Percentiles rank a stretch among this genome's conserved stretches.
Evolutionary conservation across 2,329 filamentous ascomycete species (phyloP).

Genomic region (Diplodia scrobiculata): DNA sequence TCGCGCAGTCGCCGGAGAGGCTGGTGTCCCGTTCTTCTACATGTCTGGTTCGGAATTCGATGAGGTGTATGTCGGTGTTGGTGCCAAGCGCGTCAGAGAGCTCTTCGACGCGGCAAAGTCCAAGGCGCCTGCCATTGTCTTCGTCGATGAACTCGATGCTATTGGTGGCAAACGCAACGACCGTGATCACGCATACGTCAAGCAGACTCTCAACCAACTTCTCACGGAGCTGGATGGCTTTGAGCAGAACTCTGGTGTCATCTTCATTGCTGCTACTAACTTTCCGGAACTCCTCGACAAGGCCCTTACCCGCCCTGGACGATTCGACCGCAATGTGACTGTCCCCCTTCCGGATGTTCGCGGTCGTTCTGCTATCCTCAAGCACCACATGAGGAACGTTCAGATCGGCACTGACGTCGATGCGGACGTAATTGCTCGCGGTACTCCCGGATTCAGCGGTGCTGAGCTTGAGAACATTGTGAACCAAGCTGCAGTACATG

Average conservation of each 20-base stretch:
- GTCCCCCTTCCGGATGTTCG: conserved; percentile 91
- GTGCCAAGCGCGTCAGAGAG: conserved; percentile 92
- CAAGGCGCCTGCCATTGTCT: conserved; percentile 91
- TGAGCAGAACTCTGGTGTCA: conserved; percentile 89
- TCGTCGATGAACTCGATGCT: conserved; percentile 91
- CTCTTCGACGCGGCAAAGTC: conserved; percentile 79
- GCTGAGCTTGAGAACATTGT: conserved; percentile 96
- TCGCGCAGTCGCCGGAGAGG: conserved; percentile 92
- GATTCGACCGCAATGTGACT: conserved; percentile 89
- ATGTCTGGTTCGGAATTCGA: conserved; percentile 99
- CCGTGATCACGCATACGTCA: conserved; percentile 89
- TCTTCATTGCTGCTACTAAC: conserved; percentile 95
- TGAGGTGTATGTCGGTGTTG: conserved; percentile 96
- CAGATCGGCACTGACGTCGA: conserved; percentile 80
- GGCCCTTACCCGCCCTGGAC: conserved; percentile 87
- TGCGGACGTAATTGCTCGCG: conserved; percentile 77
- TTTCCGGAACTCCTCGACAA: conserved; percentile 94
- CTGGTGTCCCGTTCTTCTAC: conserved; percentile 98
- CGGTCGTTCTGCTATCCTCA: conserved; percentile 86
- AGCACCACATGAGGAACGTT: conserved; percentile 91
- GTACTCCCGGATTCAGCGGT: conserved; percentile 88
- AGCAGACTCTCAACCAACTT: conserved; percentile 96
- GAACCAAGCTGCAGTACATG: conserved; percentile 92
- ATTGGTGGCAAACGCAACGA: conserved; percentile 94
- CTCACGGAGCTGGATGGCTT: conserved; percentile 97